Conservation (phyloP, 164 flowering plant species). For the Annona cherimola region DNA sequence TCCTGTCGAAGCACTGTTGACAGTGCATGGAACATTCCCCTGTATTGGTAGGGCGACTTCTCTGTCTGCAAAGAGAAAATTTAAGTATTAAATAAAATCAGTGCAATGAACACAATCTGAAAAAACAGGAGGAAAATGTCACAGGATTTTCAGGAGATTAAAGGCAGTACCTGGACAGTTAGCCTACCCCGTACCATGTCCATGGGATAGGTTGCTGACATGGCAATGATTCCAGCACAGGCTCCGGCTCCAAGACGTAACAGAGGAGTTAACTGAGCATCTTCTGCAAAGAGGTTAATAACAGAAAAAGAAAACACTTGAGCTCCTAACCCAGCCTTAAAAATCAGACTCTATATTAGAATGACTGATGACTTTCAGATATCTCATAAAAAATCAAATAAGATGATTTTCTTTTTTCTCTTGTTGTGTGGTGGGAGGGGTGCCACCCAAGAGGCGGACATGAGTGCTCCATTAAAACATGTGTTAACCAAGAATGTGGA, state of each 20-base stretch:
- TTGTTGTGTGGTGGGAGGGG: too few relatives aligned
- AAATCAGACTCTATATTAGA: too few relatives aligned
- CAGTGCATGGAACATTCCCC: slow-evolving; percentile 86
- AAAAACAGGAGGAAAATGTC: not conserved
- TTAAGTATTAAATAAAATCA: not conserved
- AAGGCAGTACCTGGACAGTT: slow-evolving; percentile 80
- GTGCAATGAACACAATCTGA: not conserved
- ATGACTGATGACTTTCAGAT: too few relatives aligned
- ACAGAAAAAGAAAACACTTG: not conserved
- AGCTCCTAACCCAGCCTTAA: not conserved
- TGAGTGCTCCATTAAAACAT: too few relatives aligned
- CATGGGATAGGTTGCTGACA: slow-evolving; percentile 99
- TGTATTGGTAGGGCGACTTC: slow-evolving; percentile 74
- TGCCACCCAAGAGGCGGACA: too few relatives aligned
- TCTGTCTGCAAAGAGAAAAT: slow-evolving; percentile 52
- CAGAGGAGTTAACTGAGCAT: slow-evolving; percentile 83
- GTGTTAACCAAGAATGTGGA: too few relatives aligned
- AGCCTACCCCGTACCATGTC: slow-evolving; percentile 96
- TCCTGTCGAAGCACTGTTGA: slow-evolving; percentile 73
- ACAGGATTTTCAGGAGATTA: not conserved
- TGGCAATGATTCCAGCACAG: slow-evolving; percentile 98
- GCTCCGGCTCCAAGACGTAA: slow-evolving; percentile 98
- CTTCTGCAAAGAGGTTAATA: slow-evolving; percentile 45
- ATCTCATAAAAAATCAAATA: too few relatives aligned
- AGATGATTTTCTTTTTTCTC: too few relatives aligned